Evolutionary conservation across 768 basidiomycete genomes (phyloP), one percentile per base, ranked within the genome.

Genomic region (Chalciporus chontae): DNA sequence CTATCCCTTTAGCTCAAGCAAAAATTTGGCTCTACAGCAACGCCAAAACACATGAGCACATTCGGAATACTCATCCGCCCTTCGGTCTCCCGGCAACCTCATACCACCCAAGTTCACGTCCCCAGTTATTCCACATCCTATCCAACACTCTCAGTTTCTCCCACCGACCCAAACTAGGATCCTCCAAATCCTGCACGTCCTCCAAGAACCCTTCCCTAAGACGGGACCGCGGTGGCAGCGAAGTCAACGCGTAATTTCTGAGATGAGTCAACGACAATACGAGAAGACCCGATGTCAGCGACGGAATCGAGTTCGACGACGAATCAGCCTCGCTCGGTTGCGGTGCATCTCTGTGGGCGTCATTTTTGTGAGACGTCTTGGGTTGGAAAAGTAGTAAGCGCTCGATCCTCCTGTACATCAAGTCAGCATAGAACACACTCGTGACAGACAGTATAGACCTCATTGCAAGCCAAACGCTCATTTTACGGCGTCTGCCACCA

Each of bases 81-180:
- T 29, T 15, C 8, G 36, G 31, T 10, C 51, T 48, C 13, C 52
- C 63, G 3, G 58, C 69, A 14, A 64, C 45, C 18, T 61, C 55
- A 18, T 67, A 69, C 87, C 84, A 93, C 17, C 79, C 84, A 17
- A 89, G 73, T n/a, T 73, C 70, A 7, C 58, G 68, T 0, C 86
- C 86, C 91, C 92, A 97, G 48, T 81, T 82, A 58, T 86, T 80
- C 90, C 93, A 92, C 83, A 95, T 92, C 62, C 90, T 71, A 43
- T 92, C 82, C 5, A 95, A 73, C 2, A 94, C 85, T 40, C 76
- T 70, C 62, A 90, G 63, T 70, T 94, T 93, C 60, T 89, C 89
- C 41, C 74, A 73, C 47, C 83, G 71, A 8, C 78, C 78, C 44
- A 94, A 63, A 53, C 71, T 72, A 1, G 87, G 83, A 59, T 91